A percentile compares a stretch with the other conserved stretches of the same genome.
These are phyloP conservation scores for Apostasia ramifera DNA, from an alignment of 106 monocot genomes.

Conservation along the genomic window DNA sequence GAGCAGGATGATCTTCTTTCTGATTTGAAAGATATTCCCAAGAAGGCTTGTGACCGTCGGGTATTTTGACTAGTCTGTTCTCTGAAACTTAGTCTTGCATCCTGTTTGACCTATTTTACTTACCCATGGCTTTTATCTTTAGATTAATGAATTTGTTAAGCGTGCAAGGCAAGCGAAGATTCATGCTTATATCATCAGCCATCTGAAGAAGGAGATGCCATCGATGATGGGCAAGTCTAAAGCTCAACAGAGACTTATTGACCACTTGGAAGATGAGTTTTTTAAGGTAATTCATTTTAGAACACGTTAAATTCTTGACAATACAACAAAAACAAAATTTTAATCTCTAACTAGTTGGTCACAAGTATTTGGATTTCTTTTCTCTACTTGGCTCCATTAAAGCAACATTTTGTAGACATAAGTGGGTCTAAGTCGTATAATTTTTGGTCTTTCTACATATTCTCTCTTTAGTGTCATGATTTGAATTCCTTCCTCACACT, in stretches of 20 bases:
- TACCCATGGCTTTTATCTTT: not conserved
- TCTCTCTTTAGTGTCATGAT: too few species aligned
- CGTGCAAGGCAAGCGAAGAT: constrained; percentile 89
- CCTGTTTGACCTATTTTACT: not conserved
- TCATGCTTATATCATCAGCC: constrained; percentile 90
- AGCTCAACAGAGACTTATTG: constrained; percentile 71
- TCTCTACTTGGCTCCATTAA: too few species aligned
- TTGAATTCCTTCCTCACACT: too few species aligned
- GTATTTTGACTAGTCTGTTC: constrained; percentile 24
- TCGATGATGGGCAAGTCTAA: constrained; percentile 94
- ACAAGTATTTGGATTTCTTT: too few species aligned
- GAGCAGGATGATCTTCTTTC: constrained; percentile 95
- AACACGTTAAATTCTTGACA: too few species aligned
- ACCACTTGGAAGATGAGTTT: constrained; percentile 79
- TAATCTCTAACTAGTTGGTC: too few species aligned
- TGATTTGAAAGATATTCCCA: constrained; percentile 92
- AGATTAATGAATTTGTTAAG: constrained; percentile 99
- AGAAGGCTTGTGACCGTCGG: constrained; percentile 86
- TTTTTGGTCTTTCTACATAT: too few species aligned
- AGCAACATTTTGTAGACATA: too few species aligned
- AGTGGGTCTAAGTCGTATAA: too few species aligned
- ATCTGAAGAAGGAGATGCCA: constrained; percentile 95
- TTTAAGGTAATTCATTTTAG: constrained; percentile 43
- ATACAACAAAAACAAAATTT: too few species aligned
- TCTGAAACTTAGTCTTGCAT: not conserved